Conservation (phyloP, 2,329 filamentous ascomycete genomes). For the Cercospora berteroae region DNA sequence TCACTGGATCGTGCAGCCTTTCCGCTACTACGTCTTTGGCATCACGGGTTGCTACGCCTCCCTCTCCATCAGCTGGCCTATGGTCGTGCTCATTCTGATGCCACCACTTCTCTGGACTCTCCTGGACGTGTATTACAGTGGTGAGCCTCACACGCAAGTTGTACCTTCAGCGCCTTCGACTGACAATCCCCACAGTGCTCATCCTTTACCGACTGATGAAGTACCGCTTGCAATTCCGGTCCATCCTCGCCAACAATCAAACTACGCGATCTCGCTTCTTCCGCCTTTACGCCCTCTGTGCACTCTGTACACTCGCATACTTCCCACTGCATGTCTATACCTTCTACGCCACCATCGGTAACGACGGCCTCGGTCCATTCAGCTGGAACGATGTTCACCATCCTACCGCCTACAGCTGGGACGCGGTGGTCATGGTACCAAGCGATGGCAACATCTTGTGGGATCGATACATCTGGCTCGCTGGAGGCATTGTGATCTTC, state of each 20-base stretch:
- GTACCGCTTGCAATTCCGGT: constrained; percentile 59
- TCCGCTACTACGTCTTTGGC: constrained; percentile 57
- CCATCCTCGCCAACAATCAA: constrained; percentile 54
- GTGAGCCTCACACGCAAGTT: constrained; percentile 42
- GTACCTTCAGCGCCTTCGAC: neutral
- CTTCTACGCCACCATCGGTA: constrained; percentile 45
- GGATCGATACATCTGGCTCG: constrained; percentile 59
- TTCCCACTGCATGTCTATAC: constrained; percentile 55
- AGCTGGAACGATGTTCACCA: constrained; percentile 56
- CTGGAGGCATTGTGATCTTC: constrained; percentile 56
- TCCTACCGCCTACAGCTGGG: constrained; percentile 43
- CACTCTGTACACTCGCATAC: constrained; percentile 50
- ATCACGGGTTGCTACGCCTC: constrained; percentile 59
- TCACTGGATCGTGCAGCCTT: constrained; percentile 60
- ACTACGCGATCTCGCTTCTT: constrained; percentile 61
- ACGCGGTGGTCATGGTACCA: constrained; percentile 49
- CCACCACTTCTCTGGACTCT: constrained; percentile 58
- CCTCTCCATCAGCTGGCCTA: constrained; percentile 58
- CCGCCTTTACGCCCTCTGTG: constrained; percentile 59
- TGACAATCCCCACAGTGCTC: constrained; percentile 46
- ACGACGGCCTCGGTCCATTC: constrained; percentile 37
- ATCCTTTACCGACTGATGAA: constrained; percentile 60
- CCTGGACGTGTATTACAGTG: constrained; percentile 56
- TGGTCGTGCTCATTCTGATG: constrained; percentile 53
- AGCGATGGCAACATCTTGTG: constrained; percentile 47